Evolutionary conservation across 768 basidiomycete genomes (phyloP), one percentile per base, ranked within the genome.

Genomic region (Suillus sp.): DNA sequence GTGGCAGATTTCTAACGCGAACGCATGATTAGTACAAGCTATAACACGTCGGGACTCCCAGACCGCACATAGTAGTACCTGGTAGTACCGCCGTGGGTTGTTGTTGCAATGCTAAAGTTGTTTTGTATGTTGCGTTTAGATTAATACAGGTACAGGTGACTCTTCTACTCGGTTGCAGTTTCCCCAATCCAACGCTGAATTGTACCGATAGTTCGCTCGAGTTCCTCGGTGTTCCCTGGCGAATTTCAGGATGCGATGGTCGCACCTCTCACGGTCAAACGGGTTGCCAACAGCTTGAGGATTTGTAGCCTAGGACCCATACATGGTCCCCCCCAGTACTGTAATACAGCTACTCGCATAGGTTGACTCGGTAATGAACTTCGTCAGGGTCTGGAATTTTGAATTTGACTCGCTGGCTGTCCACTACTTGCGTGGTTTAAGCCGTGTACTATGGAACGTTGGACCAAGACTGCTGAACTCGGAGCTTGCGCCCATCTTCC

Each of bases 181-280:
- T 32, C 20, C 20, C 25, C 18, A 34, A 30, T 51, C 30, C 30
- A 20, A 32, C 30, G 50, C 27, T 6, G 25, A 1, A 27, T 30
- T 25, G 25, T n/a, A n/a, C n/a, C 25, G 27, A 48, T 14, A 48
- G 48, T 30, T 48, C 27, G 48, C 48, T 48, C 48, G 14, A 48
- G 25, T 16, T 27, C 48, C 48, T 48, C 25, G 48, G 48, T 10
- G 18, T 30, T 51, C 27, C 27, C 32, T 34, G 10, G 18, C 11
- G 50, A 32, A n/a, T 32, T 6, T 20, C 30, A 11, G 20, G 32
- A n/a, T n/a, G 30, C 51, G 51, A 53, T 53, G n/a, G 10, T 32
- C 30, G 51, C 30, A 32, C 51, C 30, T 53, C 51, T 53, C 51
- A 53, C 51, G 51, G 11, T 53, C 20, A 53, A 34, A 13, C 51